A percentile compares a stretch with the other conserved stretches of the same genome.
These are phyloP conservation scores for Arthrobotrys sinensis DNA, from an alignment of 2,329 filamentous ascomycete species.

Conservation along the genomic window DNA sequence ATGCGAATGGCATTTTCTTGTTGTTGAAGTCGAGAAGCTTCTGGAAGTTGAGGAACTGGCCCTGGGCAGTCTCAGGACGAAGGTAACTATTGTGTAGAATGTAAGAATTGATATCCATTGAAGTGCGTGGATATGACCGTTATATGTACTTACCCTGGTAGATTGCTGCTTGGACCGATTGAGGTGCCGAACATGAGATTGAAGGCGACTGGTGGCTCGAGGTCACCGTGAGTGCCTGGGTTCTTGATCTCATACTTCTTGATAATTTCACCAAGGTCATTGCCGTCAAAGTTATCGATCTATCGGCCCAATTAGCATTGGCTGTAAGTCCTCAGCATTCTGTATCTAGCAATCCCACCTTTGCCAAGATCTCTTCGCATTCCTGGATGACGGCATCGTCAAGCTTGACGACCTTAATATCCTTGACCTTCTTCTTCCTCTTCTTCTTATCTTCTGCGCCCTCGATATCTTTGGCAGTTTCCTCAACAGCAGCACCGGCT, in stretches of 20 bases:
- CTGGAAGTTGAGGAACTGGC: constrained; percentile 96
- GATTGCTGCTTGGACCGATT: constrained; percentile 91
- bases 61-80: constrained; percentile 95
- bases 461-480: constrained; percentile 73
- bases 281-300: constrained; percentile 95
- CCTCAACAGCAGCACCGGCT: constrained; percentile 64
- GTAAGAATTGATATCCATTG: constrained; percentile 15
- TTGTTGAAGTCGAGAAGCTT: constrained; percentile 98
- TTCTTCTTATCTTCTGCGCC: constrained; percentile 81
- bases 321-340: not conserved
- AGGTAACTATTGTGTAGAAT: constrained; percentile 73
- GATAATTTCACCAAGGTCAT: constrained; percentile 88
- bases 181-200: constrained; percentile 99
- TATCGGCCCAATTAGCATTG: constrained; percentile 62
- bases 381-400: constrained; percentile 88
- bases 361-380: constrained; percentile 91
- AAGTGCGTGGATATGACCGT: not conserved
- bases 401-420: constrained; percentile 83
- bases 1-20: constrained; percentile 94
- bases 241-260: constrained; percentile 92
- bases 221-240: constrained; percentile 82
- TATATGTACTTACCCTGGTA: constrained; percentile 72
- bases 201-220: constrained; percentile 87
- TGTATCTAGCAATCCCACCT: constrained; percentile 66
- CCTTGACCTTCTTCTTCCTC: constrained; percentile 89